Conservation (phyloP, 129 eudicot genomes). For the Lactuca sativa region DNA sequence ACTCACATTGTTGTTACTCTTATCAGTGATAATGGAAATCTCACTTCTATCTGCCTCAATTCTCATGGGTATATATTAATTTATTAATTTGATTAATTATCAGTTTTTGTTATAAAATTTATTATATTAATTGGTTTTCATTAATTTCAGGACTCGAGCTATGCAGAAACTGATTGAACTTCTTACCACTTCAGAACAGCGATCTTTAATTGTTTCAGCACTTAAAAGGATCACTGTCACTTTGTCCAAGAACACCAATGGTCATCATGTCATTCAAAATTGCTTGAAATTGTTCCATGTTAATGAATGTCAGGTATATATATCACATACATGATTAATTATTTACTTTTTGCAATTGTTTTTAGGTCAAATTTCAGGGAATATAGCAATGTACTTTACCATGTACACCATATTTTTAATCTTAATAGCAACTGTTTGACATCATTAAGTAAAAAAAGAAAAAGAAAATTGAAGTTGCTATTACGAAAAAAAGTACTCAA, state of each 20-base stretch:
- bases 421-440: no score
- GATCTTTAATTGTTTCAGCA: conserved; percentile 35
- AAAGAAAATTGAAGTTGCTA: no score
- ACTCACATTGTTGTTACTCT: conserved; percentile 34
- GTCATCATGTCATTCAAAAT: conserved; percentile 67
- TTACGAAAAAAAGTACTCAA: no score
- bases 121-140: neutral
- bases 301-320: conserved; percentile 52
- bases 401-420: no score
- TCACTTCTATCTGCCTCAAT: conserved; percentile 46
- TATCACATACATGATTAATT: neutral
- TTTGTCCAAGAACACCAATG: conserved; percentile 47
- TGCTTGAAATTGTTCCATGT: conserved; percentile 42
- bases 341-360: neutral
- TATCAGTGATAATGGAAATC: conserved; percentile 23
- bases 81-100: neutral
- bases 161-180: conserved; percentile 61
- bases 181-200: conserved; percentile 45
- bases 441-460: no score
- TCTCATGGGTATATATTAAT: conserved; percentile 49
- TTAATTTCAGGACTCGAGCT: conserved; percentile 60
- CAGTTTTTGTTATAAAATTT: no score
- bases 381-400: no score
- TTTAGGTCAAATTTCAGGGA: neutral
- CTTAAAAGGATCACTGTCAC: conserved; percentile 42